phyloP scores from a whole-genome alignment of 2,329 filamentous ascomycete genomes.

The Ilyonectria robusta region DNA sequence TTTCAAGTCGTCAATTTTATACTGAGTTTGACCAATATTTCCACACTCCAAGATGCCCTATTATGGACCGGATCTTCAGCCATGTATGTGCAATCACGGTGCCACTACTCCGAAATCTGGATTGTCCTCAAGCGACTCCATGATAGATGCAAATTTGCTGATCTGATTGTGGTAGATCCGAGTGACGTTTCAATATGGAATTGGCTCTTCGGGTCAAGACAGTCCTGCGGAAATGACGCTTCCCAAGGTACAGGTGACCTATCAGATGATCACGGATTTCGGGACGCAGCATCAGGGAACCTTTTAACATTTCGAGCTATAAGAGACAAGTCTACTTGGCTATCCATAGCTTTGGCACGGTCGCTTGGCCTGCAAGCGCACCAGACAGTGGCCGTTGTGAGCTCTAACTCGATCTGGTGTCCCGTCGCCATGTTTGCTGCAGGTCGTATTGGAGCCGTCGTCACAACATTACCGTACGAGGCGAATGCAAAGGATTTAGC shows the following conservation, averaged over 20 bases:
- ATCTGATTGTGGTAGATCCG: neutral
- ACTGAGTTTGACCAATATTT: too few species aligned
- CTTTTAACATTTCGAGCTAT: neutral
- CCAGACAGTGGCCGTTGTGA: constrained; percentile 11
- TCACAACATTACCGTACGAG: neutral
- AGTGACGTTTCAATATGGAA: neutral
- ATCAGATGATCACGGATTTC: neutral
- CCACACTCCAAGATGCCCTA: neutral
- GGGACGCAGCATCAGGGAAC: neutral
- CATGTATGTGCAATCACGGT: neutral
- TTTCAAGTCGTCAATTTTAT: too few species aligned
- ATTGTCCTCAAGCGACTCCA: neutral
- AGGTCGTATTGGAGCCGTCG: constrained; percentile 10
- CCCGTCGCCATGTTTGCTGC: constrained; percentile 13
- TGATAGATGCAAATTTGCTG: neutral
- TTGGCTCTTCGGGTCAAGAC: neutral
- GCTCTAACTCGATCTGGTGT: constrained; percentile 18
- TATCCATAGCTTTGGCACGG: neutral
- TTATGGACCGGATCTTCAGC: neutral
- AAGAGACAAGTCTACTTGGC: neutral
- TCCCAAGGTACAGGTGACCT: neutral
- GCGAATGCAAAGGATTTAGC: neutral
- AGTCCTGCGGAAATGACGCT: neutral
- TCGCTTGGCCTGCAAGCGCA: neutral
- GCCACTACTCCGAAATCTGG: neutral